Evolutionary conservation across 352 stramenopile species (phyloP).

Genomic region (Elongisporangium undulatum): DNA sequence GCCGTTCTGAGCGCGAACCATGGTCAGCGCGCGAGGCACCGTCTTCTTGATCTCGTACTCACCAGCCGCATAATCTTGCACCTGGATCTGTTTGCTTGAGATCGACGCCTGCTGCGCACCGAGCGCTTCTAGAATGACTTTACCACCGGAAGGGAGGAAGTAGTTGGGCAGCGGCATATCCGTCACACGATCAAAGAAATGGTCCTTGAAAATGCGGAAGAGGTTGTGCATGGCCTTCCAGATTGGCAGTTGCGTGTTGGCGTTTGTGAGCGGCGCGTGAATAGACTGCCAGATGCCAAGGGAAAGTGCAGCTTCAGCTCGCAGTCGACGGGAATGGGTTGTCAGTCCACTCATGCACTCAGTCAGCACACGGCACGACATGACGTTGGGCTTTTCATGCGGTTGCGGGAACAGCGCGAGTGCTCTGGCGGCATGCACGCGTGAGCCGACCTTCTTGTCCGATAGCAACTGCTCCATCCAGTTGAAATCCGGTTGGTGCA

Average conservation of each 20-base stretch:
- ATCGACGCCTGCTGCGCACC: conserved; percentile 79
- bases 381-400: conserved; percentile 85
- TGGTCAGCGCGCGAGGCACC: conserved; percentile 67
- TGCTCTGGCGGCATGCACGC: conserved; percentile 73
- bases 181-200: conserved; percentile 76
- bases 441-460: conserved; percentile 78
- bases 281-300: conserved; percentile 86
- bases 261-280: conserved; percentile 75
- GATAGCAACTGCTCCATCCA: conserved; percentile 86
- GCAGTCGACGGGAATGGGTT: conserved; percentile 70
- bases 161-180: conserved; percentile 88
- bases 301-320: conserved; percentile 67
- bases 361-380: conserved; percentile 78
- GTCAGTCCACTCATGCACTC: conserved; percentile 84
- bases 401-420: conserved; percentile 73
- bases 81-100: conserved; percentile 81
- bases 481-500: conserved; percentile 87
- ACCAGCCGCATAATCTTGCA: conserved; percentile 79
- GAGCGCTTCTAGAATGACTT: conserved; percentile 72
- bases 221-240: conserved; percentile 87
- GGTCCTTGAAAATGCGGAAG: conserved; percentile 87
- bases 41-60: conserved; percentile 89
- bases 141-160: conserved; percentile 79
- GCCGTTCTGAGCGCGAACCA: conserved; percentile 75
- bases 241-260: conserved; percentile 73